These are phyloP conservation scores for Allium cepa DNA, from an alignment of 106 monocot species.

Conservation along the genomic window DNA sequence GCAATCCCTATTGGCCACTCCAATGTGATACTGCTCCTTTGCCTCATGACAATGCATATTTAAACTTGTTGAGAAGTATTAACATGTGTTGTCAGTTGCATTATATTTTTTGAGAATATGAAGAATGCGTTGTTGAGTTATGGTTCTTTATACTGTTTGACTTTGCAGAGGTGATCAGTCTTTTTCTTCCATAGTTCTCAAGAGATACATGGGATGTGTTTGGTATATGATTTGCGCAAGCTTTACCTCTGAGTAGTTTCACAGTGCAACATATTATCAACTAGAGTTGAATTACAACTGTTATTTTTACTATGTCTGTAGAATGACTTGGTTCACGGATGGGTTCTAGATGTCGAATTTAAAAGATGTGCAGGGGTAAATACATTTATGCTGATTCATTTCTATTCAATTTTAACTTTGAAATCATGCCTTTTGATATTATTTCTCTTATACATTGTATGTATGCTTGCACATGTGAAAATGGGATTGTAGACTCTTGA, in stretches of 20 bases:
- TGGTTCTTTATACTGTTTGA: too few relatives aligned
- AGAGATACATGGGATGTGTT: slow-evolving; percentile 56
- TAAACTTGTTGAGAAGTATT: too few relatives aligned
- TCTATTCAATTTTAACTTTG: neutral
- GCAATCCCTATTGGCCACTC: too few relatives aligned
- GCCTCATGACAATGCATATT: too few relatives aligned
- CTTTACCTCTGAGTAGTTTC: neutral
- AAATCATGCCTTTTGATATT: neutral
- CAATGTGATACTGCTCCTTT: too few relatives aligned
- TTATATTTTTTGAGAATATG: too few relatives aligned
- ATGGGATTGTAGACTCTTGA: slow-evolving; percentile 53
- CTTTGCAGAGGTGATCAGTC: too few relatives aligned
- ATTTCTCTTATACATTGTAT: neutral
- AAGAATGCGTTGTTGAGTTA: too few relatives aligned
- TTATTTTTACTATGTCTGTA: slow-evolving; percentile 7
- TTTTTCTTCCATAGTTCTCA: slow-evolving; percentile 19
- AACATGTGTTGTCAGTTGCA: too few relatives aligned
- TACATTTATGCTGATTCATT: neutral
- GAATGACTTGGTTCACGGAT: slow-evolving; percentile 87
- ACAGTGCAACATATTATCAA: neutral
- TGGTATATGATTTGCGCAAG: slow-evolving; percentile 61
- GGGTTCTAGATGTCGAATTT: slow-evolving; percentile 74
- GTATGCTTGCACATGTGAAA: slow-evolving; percentile 24
- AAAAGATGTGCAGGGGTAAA: slow-evolving; percentile 72
- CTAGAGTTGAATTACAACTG: neutral